These are phyloP conservation scores for Cylindrodendrum hubeiense DNA, from an alignment of 2,329 filamentous ascomycete genomes.

Conservation along the genomic window DNA sequence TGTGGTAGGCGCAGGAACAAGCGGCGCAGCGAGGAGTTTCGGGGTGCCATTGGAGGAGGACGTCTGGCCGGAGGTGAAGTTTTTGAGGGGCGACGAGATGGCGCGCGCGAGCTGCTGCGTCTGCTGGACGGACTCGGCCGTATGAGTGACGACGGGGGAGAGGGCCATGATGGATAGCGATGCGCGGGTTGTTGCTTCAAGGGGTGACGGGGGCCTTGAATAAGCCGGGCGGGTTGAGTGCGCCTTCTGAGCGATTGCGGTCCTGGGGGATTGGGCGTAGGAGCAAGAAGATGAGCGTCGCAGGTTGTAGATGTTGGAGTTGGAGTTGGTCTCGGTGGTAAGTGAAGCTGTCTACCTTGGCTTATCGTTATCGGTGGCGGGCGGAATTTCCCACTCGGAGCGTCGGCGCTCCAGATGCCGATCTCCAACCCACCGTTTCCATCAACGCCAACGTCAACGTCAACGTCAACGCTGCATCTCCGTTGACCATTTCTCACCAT, in stretches of 20 bases:
- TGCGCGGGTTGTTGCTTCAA: neutral
- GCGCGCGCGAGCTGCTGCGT: constrained; percentile 47
- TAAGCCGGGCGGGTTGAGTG: neutral
- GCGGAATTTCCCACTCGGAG: constrained; percentile 12
- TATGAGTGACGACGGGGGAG: constrained; percentile 60
- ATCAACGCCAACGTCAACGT: neutral
- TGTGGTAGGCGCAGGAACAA: constrained; percentile 45
- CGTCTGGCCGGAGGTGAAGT: constrained; percentile 45
- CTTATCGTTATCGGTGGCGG: constrained; percentile 17
- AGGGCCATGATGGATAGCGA: constrained; percentile 54
- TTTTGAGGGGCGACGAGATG: constrained; percentile 60
- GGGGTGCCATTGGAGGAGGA: constrained; percentile 61
- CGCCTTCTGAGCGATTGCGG: neutral
- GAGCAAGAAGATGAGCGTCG: neutral
- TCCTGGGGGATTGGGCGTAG: neutral
- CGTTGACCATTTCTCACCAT: neutral
- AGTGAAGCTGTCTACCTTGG: constrained; percentile 2
- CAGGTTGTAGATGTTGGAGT: neutral
- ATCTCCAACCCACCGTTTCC: neutral
- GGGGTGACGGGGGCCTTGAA: neutral
- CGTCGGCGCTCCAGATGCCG: constrained; percentile 14
- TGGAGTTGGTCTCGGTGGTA: neutral
- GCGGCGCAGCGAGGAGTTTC: constrained; percentile 47
- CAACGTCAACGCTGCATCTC: neutral
- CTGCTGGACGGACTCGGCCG: constrained; percentile 49